Evolutionary conservation across 1,284 basidiomycete genomes (phyloP), one percentile per base, ranked within the genome.

Genomic region (Hymenochaete sp.): DNA sequence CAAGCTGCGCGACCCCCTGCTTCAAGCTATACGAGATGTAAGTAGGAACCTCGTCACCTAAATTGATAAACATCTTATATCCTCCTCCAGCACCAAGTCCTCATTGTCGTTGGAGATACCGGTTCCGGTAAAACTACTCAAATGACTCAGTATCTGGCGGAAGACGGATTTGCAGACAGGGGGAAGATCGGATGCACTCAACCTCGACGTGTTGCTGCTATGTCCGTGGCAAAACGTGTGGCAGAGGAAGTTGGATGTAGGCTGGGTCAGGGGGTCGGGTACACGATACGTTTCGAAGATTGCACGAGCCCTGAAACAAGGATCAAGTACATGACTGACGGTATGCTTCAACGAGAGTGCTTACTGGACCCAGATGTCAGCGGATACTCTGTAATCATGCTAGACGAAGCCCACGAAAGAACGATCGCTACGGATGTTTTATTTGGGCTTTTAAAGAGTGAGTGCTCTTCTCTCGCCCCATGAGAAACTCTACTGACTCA

Each of bases 311-410:
- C 95, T 0, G 96, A 98, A 64, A 98, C 95, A 9, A 82, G 87
- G 59, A 98, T 99, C 75, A 99, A 98, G 67, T 98, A 96, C 75
- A 98, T 99, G 96, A 99, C 96, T 53, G 95, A 98, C 61, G 96
- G 95, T 70, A 97, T 99, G 92, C 75, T 99, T 10, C 89, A 97
- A 60, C 79, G 95, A 67, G 95, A 98, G 70, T 92, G 88, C 58
- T 70, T 99, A 38, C 86, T 98, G 55, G 96, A 99, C 60, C 93
- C 95, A 4, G 82, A 97, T 54, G 83, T 92, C 59, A 85, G 80
- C 45, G 77, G 80, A 38, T 99, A 99, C 63, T 92, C 90, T 6
- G 91, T 98, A 43, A 75, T 99, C 63, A 98, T 99, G 87, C 72
- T 99, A 57, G 95, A 99, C 63, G 95, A 99, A 67, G 95, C 96